A percentile compares a stretch with the other conserved stretches of the same genome.
Conservation (phyloP, 768 basidiomycete genomes). For the Dictyophora rubrovolvata region DNA sequence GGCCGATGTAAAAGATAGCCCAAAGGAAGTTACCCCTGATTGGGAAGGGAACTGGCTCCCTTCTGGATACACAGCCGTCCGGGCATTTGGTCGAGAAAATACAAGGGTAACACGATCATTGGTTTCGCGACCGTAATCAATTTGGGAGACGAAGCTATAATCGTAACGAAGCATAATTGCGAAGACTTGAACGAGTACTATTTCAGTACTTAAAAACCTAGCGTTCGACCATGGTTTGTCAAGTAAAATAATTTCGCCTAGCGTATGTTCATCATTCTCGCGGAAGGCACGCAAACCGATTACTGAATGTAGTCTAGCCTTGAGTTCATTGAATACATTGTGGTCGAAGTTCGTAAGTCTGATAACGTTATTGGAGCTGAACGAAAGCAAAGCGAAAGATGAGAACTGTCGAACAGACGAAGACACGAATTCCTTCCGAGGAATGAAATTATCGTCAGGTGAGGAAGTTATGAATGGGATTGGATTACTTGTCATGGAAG, state of each 20-base stretch:
- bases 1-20: constrained; percentile 60
- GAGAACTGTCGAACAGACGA: constrained; percentile 21
- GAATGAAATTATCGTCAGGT: constrained; percentile 45
- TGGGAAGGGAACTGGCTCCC: constrained; percentile 29
- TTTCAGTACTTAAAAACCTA: constrained; percentile 56
- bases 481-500: not conserved
- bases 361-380: constrained; percentile 52
- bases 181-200: constrained; percentile 58
- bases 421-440: constrained; percentile 53
- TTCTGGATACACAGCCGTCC: constrained; percentile 19
- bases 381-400: constrained; percentile 59
- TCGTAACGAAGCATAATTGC: constrained; percentile 52
- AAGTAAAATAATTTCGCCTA: constrained; percentile 56
- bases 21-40: constrained; percentile 44
- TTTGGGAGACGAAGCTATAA: constrained; percentile 52
- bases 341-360: constrained; percentile 62
- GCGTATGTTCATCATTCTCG: constrained; percentile 46
- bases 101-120: constrained; percentile 65
- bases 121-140: constrained; percentile 69
- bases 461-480: constrained; percentile 17
- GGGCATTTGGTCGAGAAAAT: constrained; percentile 44
- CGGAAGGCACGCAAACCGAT: constrained; percentile 27
- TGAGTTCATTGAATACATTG: constrained; percentile 41
- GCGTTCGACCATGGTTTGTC: constrained; percentile 67
- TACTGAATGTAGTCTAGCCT: constrained; percentile 29